A percentile compares a stretch with the other conserved stretches of the same genome.
Conservation (phyloP, 257 asterid species). For the Nicotiana paniculata region DNA sequence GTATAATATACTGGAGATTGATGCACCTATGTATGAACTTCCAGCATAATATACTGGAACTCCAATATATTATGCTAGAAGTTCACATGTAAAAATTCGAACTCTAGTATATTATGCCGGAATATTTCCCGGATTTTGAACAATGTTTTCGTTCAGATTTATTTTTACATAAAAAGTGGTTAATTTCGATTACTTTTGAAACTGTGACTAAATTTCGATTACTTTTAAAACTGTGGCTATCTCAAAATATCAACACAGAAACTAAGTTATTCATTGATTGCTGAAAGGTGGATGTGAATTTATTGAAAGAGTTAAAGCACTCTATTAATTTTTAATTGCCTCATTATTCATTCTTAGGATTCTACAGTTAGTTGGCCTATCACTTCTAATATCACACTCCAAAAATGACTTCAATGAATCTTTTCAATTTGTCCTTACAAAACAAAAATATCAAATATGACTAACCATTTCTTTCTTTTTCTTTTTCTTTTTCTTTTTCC, state of each 20-base stretch:
- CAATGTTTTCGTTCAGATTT: too few relatives aligned
- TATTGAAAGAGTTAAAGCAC: not conserved
- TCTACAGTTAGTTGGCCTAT: not conserved
- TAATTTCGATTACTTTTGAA: too few relatives aligned
- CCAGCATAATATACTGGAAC: too few relatives aligned
- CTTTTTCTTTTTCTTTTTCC: not conserved
- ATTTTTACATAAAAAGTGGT: too few relatives aligned
- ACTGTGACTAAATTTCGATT: too few relatives aligned
- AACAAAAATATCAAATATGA: not conserved
- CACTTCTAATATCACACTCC: not conserved
- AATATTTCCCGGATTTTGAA: too few relatives aligned
- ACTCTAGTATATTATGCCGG: too few relatives aligned
- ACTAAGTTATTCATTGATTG: not conserved
- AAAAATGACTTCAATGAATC: not conserved
- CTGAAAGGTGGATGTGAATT: not conserved
- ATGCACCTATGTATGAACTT: too few relatives aligned
- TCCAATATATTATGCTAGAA: too few relatives aligned
- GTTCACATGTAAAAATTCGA: too few relatives aligned
- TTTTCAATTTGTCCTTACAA: not conserved
- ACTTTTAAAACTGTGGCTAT: too few relatives aligned
- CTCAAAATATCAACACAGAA: not conserved
- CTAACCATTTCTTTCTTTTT: not conserved
- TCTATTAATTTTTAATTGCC: not conserved
- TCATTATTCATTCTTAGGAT: slow-evolving; percentile 1
- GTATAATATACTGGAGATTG: too few relatives aligned